Percentiles rank a stretch among this genome's conserved stretches.
phyloP scores from a whole-genome alignment of 331 rosid genomes.

The Pyracantha coccinea region DNA sequence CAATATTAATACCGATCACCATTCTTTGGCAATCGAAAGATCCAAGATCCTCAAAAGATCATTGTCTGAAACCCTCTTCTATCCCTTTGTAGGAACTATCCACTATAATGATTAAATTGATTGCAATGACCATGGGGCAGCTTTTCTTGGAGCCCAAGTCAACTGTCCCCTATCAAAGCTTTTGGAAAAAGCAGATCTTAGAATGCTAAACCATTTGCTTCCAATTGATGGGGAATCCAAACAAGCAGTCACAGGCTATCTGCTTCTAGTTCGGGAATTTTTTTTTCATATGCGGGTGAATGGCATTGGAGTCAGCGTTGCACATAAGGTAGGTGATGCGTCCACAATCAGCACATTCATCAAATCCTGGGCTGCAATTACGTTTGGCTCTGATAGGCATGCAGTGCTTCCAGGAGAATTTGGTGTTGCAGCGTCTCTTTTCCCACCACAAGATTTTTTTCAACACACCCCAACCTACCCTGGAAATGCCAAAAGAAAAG shows the following conservation, averaged over 20 bases:
- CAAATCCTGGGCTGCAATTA: neutral
- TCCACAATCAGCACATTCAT: neutral
- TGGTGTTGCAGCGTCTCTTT: neutral
- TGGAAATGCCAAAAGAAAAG: neutral
- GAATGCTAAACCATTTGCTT: neutral
- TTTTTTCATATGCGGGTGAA: neutral
- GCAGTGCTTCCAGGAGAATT: neutral
- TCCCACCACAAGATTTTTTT: neutral
- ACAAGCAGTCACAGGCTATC: neutral
- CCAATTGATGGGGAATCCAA: neutral
- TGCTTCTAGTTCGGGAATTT: neutral
- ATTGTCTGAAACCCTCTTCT: neutral
- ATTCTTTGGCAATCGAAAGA: neutral
- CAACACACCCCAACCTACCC: neutral
- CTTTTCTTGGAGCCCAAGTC: neutral
- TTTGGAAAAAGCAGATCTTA: neutral
- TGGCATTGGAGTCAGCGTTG: neutral
- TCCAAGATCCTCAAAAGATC: neutral
- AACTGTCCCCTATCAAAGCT: neutral
- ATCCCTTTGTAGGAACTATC: neutral
- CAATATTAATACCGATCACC: neutral
- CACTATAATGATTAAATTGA: neutral
- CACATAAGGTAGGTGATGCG: neutral
- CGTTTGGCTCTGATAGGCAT: neutral
- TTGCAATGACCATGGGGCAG: slow-evolving; percentile 3